phyloP scores from a whole-genome alignment of 768 basidiomycete species.

The Pleurotus sapidus region DNA sequence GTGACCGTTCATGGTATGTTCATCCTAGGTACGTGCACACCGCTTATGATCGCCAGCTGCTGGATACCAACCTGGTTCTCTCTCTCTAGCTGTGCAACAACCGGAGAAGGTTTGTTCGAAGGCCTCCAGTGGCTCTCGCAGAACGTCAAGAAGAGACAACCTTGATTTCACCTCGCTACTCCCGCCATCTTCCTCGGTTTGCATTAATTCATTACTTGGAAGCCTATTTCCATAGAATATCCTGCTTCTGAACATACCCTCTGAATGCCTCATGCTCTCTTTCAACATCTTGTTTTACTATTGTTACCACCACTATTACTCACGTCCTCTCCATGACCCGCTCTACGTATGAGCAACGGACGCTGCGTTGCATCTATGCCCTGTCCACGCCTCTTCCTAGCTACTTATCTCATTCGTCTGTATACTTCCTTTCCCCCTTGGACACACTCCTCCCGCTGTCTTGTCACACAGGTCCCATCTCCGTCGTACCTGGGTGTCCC shows the following conservation, averaged over 20 bases:
- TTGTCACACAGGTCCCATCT: conserved; percentile 18
- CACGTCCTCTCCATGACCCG: conserved; percentile 11
- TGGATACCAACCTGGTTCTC: no score
- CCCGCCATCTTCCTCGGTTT: conserved; percentile 15
- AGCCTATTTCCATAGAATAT: conserved; percentile 26
- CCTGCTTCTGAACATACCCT: conserved; percentile 25
- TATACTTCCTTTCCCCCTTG: conserved; percentile 30
- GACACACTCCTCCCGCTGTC: conserved; percentile 18
- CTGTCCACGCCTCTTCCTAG: conserved; percentile 21
- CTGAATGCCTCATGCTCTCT: conserved; percentile 15
- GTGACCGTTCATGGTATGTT: conserved; percentile 98
- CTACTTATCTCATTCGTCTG: conserved; percentile 11
- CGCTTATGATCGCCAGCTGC: no score
- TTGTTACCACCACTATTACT: conserved; percentile 5
- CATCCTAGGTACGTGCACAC: conserved; percentile 79
- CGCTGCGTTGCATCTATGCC: conserved; percentile 18
- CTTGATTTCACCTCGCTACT: conserved; percentile 33
- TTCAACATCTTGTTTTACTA: conserved; percentile 7
- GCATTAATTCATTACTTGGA: conserved; percentile 17
- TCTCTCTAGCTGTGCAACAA: conserved; percentile 81
- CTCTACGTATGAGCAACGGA: conserved; percentile 31
- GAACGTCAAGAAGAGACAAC: conserved; percentile 92
- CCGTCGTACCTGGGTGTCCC: conserved; percentile 18
- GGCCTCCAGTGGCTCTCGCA: conserved; percentile 97
- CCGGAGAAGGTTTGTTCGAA: conserved; percentile 95